Base-by-base conservation (phyloP, 164 flowering plant species). In the Paratinospora sagittata region DNA sequence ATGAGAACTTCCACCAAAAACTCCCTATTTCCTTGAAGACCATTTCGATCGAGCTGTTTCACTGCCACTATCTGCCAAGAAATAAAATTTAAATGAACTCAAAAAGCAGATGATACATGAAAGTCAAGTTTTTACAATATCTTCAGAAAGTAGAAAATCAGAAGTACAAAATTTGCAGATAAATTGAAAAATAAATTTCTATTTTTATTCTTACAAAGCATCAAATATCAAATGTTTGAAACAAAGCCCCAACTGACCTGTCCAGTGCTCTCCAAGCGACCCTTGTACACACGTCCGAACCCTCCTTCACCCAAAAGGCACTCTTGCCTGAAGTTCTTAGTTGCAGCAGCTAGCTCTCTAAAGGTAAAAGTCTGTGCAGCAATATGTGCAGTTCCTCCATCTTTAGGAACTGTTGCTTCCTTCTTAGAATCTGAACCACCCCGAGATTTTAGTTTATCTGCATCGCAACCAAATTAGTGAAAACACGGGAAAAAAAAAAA, bases 1-100 rank as follows among this genome's bases (percentile, higher is more conserved):
- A 92, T 92, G 68, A 92, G 94, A 82, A 92, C 95, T 82, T 92
- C 97, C 73, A 92, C 98, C 75, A 92, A 73, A 74, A 90, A 92
- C 63, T 92, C 98, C 69, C 96, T 83, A 68, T 92, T 92, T 70
- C 97, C 97, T 82, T 92, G 97, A 76, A 90, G 89, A 24, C 96
- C 95, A 78, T 90, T 87, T 26, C 95, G 82, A 72, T 90, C 96
- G 70, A 92, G 98, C 76, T 90, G 95, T 74, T 92, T 92, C 61
- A 92, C 96, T 27, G 98, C 98, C 75, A 90, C 98, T 43, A 83
- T 88, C 98, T 92, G 89, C 79, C 27, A 74, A 39, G 33, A 65
- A 10, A 70, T 16, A 37, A 41, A 73, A 26, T 73, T 66, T 33
- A 23, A 27, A 30, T 68, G 62, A 74, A 26, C 37, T 61, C 43